These are phyloP conservation scores for Brassica carinata DNA, from an alignment of 345 rosid species.

Conservation along the genomic window DNA sequence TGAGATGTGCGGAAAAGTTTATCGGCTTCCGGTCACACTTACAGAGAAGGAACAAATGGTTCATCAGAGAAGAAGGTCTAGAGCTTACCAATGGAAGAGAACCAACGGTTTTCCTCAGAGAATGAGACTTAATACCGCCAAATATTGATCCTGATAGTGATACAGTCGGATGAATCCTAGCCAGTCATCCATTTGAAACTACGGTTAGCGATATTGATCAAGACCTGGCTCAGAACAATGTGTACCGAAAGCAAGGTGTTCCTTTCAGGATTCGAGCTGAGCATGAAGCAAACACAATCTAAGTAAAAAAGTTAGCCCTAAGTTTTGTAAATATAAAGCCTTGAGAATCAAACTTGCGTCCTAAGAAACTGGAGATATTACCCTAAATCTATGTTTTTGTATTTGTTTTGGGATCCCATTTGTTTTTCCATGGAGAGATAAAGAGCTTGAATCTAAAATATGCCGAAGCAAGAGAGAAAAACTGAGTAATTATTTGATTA, in stretches of 20 bases:
- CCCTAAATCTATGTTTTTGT: background rate
- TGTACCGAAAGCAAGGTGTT: constrained; percentile 89
- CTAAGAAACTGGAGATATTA: constrained; percentile 1
- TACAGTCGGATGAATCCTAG: constrained; percentile 92
- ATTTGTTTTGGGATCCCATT: background rate
- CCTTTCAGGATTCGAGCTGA: constrained; percentile 90
- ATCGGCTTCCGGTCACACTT: constrained; percentile 77
- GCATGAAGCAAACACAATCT: constrained; percentile 58
- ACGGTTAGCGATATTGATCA: constrained; percentile 84
- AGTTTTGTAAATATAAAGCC: constrained; percentile 17
- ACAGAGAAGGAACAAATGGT: constrained; percentile 69
- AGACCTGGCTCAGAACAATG: constrained; percentile 86
- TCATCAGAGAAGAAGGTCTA: constrained; percentile 89
- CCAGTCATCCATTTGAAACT: constrained; percentile 95
- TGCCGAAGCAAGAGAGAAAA: background rate
- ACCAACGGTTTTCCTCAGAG: constrained; percentile 81
- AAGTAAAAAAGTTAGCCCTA: no score
- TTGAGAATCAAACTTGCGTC: constrained; percentile 30
- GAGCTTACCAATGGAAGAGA: constrained; percentile 96
- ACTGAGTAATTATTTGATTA: constrained; percentile 25
- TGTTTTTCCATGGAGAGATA: no score
- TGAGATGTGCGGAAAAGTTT: constrained; percentile 96
- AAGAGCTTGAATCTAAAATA: no score
- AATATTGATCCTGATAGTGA: constrained; percentile 81
- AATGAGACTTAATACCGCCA: constrained; percentile 78